Conservation (phyloP, 768 basidiomycete species). For the Cystofilobasidium macerans region DNA sequence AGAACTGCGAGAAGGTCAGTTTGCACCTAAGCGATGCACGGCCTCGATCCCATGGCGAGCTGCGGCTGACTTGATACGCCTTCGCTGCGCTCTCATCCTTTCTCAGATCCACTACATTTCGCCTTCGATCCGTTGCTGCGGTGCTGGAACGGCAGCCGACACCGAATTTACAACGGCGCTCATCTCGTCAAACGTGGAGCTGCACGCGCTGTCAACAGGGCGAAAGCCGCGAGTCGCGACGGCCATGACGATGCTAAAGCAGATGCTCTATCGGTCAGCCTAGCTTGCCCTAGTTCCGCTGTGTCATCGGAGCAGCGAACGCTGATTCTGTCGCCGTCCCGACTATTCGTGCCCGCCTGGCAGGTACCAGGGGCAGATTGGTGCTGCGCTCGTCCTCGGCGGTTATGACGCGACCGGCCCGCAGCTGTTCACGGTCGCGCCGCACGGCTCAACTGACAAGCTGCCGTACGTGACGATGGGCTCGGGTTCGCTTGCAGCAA, state of each 20-base stretch:
- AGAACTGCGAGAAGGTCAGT: constrained; percentile 97
- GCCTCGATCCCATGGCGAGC: not conserved
- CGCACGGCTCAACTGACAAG: constrained; percentile 97
- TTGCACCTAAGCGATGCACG: too few species aligned
- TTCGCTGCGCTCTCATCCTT: not conserved
- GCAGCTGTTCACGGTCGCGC: constrained; percentile 88
- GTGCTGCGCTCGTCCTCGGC: constrained; percentile 89
- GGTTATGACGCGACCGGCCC: constrained; percentile 91
- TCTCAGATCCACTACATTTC: constrained; percentile 89
- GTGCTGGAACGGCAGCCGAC: constrained; percentile 98
- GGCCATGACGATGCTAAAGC: constrained; percentile 98
- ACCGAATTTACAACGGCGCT: constrained; percentile 89
- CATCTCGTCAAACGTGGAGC: constrained; percentile 90
- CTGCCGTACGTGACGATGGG: constrained; percentile 99
- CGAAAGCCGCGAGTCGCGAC: constrained; percentile 88
- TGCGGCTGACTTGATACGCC: not conserved
- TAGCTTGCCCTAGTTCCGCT: constrained; percentile 28
- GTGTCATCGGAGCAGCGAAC: not conserved
- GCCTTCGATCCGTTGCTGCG: constrained; percentile 91
- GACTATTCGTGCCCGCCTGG: too few species aligned
- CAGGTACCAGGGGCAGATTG: constrained; percentile 86
- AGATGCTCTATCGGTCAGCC: constrained; percentile 87
- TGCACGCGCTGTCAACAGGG: constrained; percentile 81
- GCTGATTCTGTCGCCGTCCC: not conserved
- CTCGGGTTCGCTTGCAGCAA: constrained; percentile 86